Evolutionary conservation across 768 basidiomycete species (phyloP).

Genomic region (Xerocomellus chrysenteron): DNA sequence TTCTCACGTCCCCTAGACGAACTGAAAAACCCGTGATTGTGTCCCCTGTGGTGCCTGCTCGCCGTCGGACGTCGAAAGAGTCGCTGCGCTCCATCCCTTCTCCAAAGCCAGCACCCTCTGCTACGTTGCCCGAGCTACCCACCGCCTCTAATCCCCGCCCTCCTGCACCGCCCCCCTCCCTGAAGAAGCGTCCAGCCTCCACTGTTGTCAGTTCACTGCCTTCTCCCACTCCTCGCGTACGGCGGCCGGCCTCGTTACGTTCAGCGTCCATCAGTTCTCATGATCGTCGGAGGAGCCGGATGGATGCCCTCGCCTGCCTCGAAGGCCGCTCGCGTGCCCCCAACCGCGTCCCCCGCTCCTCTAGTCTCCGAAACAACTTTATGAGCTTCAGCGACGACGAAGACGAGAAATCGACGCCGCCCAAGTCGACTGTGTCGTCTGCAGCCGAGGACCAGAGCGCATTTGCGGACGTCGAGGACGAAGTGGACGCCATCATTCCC

Average conservation of each 20-base stretch:
- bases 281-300: conserved; percentile 48
- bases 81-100: conserved; percentile 53
- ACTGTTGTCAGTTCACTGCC: conserved; percentile 19
- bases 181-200: conserved; percentile 14
- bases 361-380: conserved; percentile 44
- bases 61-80: conserved; percentile 39
- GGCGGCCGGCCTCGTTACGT: conserved; percentile 16
- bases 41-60: conserved; percentile 10
- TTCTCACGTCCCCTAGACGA: conserved; percentile 18
- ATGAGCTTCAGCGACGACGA: conserved; percentile 72
- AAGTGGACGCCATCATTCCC: conserved; percentile 28
- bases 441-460: conserved; percentile 21
- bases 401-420: conserved; percentile 35
- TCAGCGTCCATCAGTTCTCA: conserved; percentile 45
- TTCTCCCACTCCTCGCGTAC: conserved; percentile 13
- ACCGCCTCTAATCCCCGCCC: background rate
- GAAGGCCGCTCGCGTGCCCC: conserved; percentile 48
- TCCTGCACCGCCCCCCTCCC: background rate
- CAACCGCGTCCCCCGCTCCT: conserved; percentile 18
- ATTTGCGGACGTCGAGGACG: conserved; percentile 34
- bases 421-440: conserved; percentile 1
- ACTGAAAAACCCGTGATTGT: conserved; percentile 24
- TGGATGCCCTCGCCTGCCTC: conserved; percentile 61
- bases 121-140: conserved; percentile 49
- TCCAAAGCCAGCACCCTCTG: conserved; percentile 58